Conservation (phyloP, 2,329 filamentous ascomycete genomes). For the Fusarium hainanense region DNA sequence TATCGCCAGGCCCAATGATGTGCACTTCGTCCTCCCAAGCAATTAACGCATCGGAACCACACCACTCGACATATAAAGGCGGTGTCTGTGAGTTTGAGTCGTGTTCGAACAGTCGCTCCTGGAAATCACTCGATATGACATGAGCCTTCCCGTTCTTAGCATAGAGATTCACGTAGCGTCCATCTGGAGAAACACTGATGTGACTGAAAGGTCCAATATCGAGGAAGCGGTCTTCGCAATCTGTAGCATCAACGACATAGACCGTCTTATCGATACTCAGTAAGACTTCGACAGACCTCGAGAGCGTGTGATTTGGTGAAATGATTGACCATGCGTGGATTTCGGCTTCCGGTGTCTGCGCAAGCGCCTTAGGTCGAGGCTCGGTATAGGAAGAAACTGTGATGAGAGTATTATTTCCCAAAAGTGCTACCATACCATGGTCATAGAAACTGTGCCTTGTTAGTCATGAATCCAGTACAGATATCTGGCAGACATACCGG, state of each 20-base stretch:
- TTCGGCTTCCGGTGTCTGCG: constrained; percentile 78
- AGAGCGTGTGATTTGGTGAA: constrained; percentile 87
- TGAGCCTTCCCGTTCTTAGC: constrained; percentile 86
- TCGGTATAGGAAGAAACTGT: constrained; percentile 91
- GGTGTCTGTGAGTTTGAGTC: constrained; percentile 86
- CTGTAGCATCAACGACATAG: constrained; percentile 85
- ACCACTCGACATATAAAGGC: constrained; percentile 93
- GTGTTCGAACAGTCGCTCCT: constrained; percentile 91
- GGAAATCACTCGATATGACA: constrained; percentile 95
- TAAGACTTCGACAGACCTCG: constrained; percentile 91
- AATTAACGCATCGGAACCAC: constrained; percentile 92
- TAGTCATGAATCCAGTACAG: constrained; percentile 5
- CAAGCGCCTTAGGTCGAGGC: constrained; percentile 85
- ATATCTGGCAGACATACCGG: constrained; percentile 55
- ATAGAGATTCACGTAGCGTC: constrained; percentile 88
- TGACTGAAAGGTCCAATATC: constrained; percentile 94
- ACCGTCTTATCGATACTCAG: constrained; percentile 87
- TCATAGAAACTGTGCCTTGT: constrained; percentile 75
- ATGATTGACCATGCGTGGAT: constrained; percentile 92
- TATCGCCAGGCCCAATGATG: constrained; percentile 85
- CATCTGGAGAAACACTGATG: constrained; percentile 90
- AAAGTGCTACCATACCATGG: constrained; percentile 89
- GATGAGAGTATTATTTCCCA: constrained; percentile 88
- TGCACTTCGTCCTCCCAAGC: constrained; percentile 99
- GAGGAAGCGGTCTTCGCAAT: constrained; percentile 90